Conservation (phyloP, 2,329 filamentous ascomycete species). For the Ophiosphaerella narmari region DNA sequence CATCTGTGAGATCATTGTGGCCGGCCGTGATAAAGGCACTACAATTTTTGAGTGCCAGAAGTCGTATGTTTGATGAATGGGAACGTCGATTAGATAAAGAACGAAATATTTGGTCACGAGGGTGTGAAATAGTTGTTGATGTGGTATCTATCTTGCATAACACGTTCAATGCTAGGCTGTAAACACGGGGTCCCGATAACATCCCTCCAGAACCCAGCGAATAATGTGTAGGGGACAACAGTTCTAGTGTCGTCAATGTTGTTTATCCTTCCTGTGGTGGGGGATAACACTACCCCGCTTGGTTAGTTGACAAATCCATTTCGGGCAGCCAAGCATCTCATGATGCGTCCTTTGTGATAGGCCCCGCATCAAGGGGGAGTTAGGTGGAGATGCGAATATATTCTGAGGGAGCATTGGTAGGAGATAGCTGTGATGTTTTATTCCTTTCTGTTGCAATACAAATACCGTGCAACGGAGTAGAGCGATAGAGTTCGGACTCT, state of each 20-base stretch:
- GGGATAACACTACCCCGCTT: slow-evolving; percentile 29
- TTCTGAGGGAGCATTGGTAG: too few relatives aligned
- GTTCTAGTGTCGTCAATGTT: slow-evolving; percentile 17
- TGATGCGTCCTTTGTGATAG: slow-evolving; percentile 4
- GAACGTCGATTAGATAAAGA: too few relatives aligned
- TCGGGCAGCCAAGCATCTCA: slow-evolving; percentile 6
- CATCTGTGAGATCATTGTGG: slow-evolving; percentile 11
- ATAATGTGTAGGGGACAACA: slow-evolving; percentile 19
- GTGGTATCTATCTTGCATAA: too few relatives aligned
- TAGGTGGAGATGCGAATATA: too few relatives aligned
- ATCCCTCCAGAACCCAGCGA: neutral
- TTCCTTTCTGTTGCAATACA: too few relatives aligned
- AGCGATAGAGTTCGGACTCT: too few relatives aligned
- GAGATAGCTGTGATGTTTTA: too few relatives aligned
- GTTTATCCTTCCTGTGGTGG: slow-evolving; percentile 11
- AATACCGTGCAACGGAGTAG: too few relatives aligned
- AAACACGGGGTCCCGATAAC: slow-evolving; percentile 17
- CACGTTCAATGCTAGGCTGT: neutral
- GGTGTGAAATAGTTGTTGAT: too few relatives aligned
- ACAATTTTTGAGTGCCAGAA: neutral
- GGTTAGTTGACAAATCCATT: slow-evolving; percentile 19
- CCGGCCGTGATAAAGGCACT: neutral
- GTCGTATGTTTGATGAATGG: neutral
- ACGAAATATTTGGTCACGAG: neutral
- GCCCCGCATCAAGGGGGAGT: neutral